Base-by-base conservation (phyloP, 176 grass and related monocot genomes). In the Chloris gayana region DNA sequence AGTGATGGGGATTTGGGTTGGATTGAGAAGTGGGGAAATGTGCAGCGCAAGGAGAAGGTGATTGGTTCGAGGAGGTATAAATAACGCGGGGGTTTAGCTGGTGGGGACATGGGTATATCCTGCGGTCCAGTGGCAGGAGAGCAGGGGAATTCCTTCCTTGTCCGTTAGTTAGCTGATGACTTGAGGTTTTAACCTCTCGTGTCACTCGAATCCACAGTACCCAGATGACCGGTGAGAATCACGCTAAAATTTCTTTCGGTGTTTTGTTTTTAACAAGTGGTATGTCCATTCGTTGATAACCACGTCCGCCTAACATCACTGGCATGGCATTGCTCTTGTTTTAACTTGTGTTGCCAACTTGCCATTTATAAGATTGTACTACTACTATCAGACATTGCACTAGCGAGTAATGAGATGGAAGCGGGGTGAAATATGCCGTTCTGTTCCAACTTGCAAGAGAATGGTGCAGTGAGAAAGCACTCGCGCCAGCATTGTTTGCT, bases 31-130 rank as follows among this genome's bases (percentile, higher is more conserved):
- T 22, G 25, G 25, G 25, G 42, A 67, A 34, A 31, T 7, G 65
- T 68, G 77, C 31, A 39, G 27, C 17, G 19, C 19, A 67, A 79
- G 64, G 21, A 34, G 30, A 6, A 51, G 62, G 47, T 37, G 47
- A 57, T 80, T 44, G 78, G 33, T 59, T 80, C 45, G 50, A 80
- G 24, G 8, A 19, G 47, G 66, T 44, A 59, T 69, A 69, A 69
- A 80, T 79, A 79, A 64, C 39, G 11, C 9, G 9, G 5, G 9
- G 2, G 51, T 25, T 17, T 30, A 4, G 25, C 1, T 49, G 69
- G 38, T 26, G 67, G 33, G 24, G 74, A 46, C 37, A 18, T 44
- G 18, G n/a, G 47, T 18, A 70, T 38, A 59, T 60, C 33, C 34
- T 14, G 21, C 72, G 19, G 14, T 74, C 9, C 51, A 35, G 54